Percentiles rank a stretch among this genome's conserved stretches.
These are phyloP conservation scores for Xylaria digitata DNA, from an alignment of 2,329 filamentous ascomycete species.

Conservation along the genomic window DNA sequence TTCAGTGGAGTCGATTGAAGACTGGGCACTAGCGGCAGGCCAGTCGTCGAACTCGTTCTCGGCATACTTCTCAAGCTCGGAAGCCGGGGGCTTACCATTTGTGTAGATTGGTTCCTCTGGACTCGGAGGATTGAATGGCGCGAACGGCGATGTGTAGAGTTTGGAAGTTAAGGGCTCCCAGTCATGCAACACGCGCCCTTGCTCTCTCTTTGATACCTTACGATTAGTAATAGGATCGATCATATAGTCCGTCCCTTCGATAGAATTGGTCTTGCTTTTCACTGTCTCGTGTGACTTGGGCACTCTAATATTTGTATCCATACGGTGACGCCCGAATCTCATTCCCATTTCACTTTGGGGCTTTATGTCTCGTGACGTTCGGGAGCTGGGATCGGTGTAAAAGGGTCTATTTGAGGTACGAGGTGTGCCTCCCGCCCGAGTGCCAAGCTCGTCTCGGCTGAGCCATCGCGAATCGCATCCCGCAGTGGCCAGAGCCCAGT, in stretches of 20 bases:
- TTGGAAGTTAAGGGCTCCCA: conserved; percentile 50
- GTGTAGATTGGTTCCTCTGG: conserved; percentile 47
- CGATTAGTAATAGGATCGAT: conserved; percentile 72
- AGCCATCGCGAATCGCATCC: conserved; percentile 50
- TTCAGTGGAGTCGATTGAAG: not conserved
- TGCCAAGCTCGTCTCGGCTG: conserved; percentile 51
- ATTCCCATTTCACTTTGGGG: conserved; percentile 7
- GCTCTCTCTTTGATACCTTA: conserved; percentile 53
- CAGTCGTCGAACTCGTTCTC: conserved; percentile 49
- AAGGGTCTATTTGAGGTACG: conserved; percentile 9
- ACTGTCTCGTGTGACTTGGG: conserved; percentile 8
- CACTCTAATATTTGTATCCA: not conserved
- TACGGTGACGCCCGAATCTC: not conserved
- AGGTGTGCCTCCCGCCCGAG: conserved; percentile 53
- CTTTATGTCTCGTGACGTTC: conserved; percentile 11
- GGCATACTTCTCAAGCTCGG: conserved; percentile 53
- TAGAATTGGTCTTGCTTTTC: conserved; percentile 16
- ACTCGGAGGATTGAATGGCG: conserved; percentile 43
- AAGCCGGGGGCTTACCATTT: conserved; percentile 50
- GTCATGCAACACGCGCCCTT: conserved; percentile 32
- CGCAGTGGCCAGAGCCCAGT: conserved; percentile 51
- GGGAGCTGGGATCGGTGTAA: conserved; percentile 26
- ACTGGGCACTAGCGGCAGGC: conserved; percentile 36
- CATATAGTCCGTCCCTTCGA: conserved; percentile 51
- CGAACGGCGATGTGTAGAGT: conserved; percentile 52